Percentiles rank a stretch among this genome's conserved stretches.
Conservation (phyloP, 768 basidiomycete species). For the Pleurotus tuoliensis region DNA sequence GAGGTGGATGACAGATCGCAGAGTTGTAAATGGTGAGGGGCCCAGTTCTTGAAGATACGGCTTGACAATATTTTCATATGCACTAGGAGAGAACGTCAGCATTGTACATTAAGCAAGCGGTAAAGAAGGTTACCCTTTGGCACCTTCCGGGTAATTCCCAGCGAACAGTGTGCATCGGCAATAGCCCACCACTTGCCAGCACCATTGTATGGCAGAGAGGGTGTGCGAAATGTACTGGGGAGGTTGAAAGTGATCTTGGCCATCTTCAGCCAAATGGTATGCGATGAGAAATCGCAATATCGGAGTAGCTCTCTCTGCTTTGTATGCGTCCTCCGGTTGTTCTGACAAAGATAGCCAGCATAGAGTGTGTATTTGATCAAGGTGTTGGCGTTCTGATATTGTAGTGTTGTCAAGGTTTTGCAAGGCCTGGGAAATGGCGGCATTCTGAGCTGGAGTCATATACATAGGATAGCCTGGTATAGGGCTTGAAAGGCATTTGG, state of each 20-base stretch:
- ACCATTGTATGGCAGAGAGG: conserved; percentile 6
- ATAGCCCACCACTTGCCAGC: neutral
- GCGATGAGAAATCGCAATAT: conserved; percentile 9
- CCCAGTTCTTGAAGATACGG: neutral
- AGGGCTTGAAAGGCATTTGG: neutral
- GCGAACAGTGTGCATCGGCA: neutral
- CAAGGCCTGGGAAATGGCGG: neutral
- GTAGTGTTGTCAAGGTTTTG: neutral
- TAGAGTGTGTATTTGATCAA: neutral
- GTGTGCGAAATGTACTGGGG: neutral
- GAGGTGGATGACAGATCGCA: conserved; percentile 1
- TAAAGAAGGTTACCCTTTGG: neutral
- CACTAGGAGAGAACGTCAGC: neutral
- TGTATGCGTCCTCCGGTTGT: neutral
- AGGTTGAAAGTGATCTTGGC: neutral
- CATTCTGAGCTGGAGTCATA: neutral
- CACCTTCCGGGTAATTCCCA: neutral
- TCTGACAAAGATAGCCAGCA: neutral
- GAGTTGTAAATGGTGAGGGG: conserved; percentile 2
- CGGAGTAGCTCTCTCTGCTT: neutral
- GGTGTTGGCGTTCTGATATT: neutral
- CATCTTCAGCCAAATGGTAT: conserved; percentile 3
- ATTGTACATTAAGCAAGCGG: neutral
- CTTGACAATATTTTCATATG: conserved; percentile 3
- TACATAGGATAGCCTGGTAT: neutral